Base-by-base conservation (phyloP, 2,329 filamentous ascomycete species). In the Aureobasidium leucospermi region DNA sequence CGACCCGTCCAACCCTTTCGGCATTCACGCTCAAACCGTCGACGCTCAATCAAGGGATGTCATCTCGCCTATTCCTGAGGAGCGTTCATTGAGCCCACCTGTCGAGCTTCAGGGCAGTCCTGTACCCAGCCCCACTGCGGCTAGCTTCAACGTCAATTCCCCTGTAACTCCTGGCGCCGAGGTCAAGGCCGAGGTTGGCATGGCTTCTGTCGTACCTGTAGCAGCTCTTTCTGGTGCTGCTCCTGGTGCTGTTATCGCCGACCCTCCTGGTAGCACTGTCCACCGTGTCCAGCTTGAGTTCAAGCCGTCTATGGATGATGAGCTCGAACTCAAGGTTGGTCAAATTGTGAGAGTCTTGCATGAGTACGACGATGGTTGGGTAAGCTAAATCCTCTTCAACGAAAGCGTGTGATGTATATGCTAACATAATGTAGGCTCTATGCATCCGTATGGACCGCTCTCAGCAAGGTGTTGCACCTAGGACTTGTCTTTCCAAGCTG, bases 321-420 rank as follows among this genome's bases (percentile, higher is more conserved):
- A 99, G 75, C 79, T 99, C 69, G 88, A 85, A 63, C 81, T 99
- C 46, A 82, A 79, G 63, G 84, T 87, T 60, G 94, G 94, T 56
- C 86, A 95, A 63, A 80, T 99, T 51, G 90, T 97, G 53, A 84
- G 93, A 64, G 79, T 99, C 64, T 79, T 97, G 56, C 93, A 97
- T 70, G 92, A 96, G 75, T 99, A 97, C 68, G 94, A 99, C 70
- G 94, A 99, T 75, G 94, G 94, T 68, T 99, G 94, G 94, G 89
- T 93, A 82, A 82, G 88, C 81, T 34, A 15, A 23, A 23, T 16
- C 42, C 45, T 39, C 13, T 2, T 2, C 19, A 9, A 19, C 29
- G 9, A 29, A 32, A 39, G 36, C 15, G 4, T 31, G 11, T 6
- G 9, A 31, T 48, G 10, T 43, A 6, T 31, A 42, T 57, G 62